Evolutionary conservation across 108 stramenopile genomes (phyloP).

Genomic region (Nannochloropsis gaditana): DNA sequence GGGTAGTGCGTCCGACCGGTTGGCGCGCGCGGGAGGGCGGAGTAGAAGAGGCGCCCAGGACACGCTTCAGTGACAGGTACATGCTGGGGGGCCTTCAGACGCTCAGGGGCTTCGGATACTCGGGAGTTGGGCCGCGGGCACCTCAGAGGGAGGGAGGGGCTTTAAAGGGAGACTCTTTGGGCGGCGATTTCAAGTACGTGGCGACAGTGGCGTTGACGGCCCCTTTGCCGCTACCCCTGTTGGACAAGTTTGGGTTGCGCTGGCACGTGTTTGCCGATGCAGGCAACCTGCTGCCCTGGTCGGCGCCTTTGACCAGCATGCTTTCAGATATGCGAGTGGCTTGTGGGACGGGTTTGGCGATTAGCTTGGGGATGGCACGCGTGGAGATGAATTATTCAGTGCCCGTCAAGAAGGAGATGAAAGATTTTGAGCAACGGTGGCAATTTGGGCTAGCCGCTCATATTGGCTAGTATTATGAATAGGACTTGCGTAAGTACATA

Average conservation of each 20-base stretch:
- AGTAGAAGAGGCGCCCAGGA: neutral
- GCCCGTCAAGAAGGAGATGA: neutral
- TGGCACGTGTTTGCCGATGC: conserved; percentile 34
- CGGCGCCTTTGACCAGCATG: conserved; percentile 31
- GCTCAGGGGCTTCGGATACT: conserved; percentile 32
- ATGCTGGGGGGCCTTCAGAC: conserved; percentile 35
- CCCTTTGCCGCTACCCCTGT: conserved; percentile 22
- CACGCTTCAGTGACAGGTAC: conserved; percentile 35
- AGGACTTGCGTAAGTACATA: too few relatives aligned
- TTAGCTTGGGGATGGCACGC: neutral
- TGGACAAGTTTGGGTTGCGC: conserved; percentile 31
- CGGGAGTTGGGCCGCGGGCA: conserved; percentile 36
- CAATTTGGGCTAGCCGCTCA: neutral
- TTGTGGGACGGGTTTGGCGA: neutral
- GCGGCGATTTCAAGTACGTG: conserved; percentile 37
- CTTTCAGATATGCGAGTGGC: conserved; percentile 28
- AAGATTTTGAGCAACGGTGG: conserved; percentile 4
- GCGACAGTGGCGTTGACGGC: conserved; percentile 33
- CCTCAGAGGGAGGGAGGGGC: conserved; percentile 34
- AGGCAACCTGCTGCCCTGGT: conserved; percentile 40
- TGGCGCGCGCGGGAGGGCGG: neutral
- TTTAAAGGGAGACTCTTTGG: conserved; percentile 32
- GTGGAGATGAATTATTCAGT: neutral
- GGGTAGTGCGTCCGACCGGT: neutral
- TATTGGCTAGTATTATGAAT: neutral